Conservation (phyloP, 805 yeast genomes). For the Komagataella mondaviorum region DNA sequence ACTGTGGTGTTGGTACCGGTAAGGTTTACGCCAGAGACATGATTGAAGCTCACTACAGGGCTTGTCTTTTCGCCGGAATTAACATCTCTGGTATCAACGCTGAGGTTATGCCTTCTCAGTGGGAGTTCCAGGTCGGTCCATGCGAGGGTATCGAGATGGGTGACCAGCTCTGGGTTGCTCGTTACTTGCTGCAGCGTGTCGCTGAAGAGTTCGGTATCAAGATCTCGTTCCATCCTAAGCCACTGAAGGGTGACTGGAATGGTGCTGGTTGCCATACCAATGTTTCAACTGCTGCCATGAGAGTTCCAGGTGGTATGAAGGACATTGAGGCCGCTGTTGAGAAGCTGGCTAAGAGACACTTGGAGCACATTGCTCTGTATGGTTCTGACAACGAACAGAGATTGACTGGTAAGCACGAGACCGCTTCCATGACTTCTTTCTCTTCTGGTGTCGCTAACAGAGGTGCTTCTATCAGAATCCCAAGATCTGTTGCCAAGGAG, state of each 20-base stretch:
- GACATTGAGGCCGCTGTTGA: constrained; percentile 84
- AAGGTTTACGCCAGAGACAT: constrained; percentile 97
- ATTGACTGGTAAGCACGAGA: constrained; percentile 97
- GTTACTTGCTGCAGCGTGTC: constrained; percentile 84
- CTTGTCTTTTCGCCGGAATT: constrained; percentile 89
- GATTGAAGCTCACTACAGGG: constrained; percentile 98
- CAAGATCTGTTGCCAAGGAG: constrained; percentile 96
- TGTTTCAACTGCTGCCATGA: constrained; percentile 87
- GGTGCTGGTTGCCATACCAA: constrained; percentile 99
- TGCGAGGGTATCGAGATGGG: constrained; percentile 94
- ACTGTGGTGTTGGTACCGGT: constrained; percentile 99
- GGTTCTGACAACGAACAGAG: constrained; percentile 94
- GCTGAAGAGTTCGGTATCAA: constrained; percentile 99
- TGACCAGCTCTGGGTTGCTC: constrained; percentile 92
- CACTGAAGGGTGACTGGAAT: constrained; percentile 97
- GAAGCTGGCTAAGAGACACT: constrained; percentile 90
- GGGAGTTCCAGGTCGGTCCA: constrained; percentile 99
- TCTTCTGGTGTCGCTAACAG: constrained; percentile 98
- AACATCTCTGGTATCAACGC: constrained; percentile 94
- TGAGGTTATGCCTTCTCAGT: constrained; percentile 99
- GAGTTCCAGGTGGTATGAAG: constrained; percentile 93
- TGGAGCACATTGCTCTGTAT: constrained; percentile 88
- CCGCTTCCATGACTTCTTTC: constrained; percentile 85
- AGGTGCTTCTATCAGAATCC: constrained; percentile 98
- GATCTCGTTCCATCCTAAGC: constrained; percentile 99